These are phyloP conservation scores for Thinopyrum elongatum DNA, from an alignment of 176 grass and related monocot genomes.

Conservation along the genomic window DNA sequence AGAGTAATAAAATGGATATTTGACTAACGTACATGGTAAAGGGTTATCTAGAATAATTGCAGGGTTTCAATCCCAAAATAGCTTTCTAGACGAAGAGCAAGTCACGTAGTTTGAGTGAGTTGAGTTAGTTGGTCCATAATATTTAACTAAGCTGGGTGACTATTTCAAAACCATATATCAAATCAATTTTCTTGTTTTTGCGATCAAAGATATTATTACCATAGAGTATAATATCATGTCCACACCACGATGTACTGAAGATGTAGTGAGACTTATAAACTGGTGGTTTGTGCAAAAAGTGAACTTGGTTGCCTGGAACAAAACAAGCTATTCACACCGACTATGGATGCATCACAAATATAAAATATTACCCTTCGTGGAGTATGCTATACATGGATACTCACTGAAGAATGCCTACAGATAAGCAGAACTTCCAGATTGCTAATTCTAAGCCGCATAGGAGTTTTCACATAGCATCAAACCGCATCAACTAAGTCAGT, in stretches of 20 bases:
- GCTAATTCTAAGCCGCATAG: conserved; percentile 5
- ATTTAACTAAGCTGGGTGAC: too few relatives aligned
- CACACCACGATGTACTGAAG: background rate
- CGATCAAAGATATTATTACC: too few relatives aligned
- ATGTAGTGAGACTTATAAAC: conserved; percentile 3
- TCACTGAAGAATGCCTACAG: background rate
- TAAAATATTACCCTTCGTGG: conserved; percentile 19
- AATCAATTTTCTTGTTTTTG: too few relatives aligned
- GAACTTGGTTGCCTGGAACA: background rate
- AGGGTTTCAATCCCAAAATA: background rate
- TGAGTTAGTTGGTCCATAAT: background rate
- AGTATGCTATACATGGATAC: background rate
- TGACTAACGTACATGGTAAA: background rate
- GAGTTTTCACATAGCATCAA: background rate
- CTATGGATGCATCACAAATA: conserved; percentile 24
- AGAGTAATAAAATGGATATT: conserved; percentile 18
- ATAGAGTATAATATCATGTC: too few relatives aligned
- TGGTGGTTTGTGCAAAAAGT: background rate
- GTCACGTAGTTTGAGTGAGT: background rate
- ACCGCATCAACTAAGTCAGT: background rate
- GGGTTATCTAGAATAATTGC: background rate
- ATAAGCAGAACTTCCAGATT: conserved; percentile 3
- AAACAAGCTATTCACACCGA: conserved; percentile 6
- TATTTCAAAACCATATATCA: too few relatives aligned
- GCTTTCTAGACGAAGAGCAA: background rate